A percentile compares a stretch with the other conserved stretches of the same genome.
phyloP scores from a whole-genome alignment of 164 flowering plant species.

The Aristolochia fimbriata region DNA sequence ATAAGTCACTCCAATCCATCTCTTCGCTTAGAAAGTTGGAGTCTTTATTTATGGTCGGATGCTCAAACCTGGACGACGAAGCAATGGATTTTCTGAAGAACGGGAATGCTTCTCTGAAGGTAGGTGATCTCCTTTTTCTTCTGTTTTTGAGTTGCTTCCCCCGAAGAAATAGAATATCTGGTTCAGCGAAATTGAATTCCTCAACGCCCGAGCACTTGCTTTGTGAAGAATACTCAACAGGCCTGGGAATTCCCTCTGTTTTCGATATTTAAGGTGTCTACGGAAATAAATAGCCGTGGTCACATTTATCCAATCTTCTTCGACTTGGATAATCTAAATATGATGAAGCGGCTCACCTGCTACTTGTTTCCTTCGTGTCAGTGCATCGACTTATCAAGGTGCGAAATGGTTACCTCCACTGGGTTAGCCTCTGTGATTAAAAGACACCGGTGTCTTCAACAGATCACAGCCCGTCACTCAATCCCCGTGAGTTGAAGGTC shows the following conservation, averaged over 20 bases:
- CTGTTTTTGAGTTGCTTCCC: neutral
- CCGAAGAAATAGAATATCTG: neutral
- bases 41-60: slow-evolving; percentile 16
- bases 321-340: neutral
- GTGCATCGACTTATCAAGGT: slow-evolving; percentile 58
- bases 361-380: slow-evolving; percentile 12
- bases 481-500: slow-evolving; percentile 36
- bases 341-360: neutral
- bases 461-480: slow-evolving; percentile 41
- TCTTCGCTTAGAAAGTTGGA: slow-evolving; percentile 18
- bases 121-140: slow-evolving; percentile 8
- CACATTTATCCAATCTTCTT: neutral
- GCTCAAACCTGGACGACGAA: slow-evolving; percentile 16
- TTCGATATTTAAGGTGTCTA: no score
- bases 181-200: neutral
- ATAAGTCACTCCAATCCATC: slow-evolving; percentile 13
- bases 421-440: slow-evolving; percentile 34
- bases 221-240: neutral
- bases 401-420: slow-evolving; percentile 29
- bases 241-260: neutral
- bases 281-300: no score
- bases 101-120: slow-evolving; percentile 16
- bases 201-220: neutral
- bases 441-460: slow-evolving; percentile 32
- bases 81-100: slow-evolving; percentile 14